phyloP scores from a whole-genome alignment of 345 rosid species.

The Acer campestre region DNA sequence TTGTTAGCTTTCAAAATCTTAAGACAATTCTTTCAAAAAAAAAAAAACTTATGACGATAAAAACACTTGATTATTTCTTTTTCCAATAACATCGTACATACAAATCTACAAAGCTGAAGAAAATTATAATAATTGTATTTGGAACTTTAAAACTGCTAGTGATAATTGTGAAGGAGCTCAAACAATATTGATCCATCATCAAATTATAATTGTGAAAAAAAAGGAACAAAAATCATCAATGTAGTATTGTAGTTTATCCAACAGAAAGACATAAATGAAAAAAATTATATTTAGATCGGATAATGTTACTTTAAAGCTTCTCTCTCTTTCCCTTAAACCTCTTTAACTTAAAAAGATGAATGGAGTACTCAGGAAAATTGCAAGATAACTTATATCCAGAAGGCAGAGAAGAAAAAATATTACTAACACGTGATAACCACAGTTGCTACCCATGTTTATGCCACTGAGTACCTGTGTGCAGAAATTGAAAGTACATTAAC shows the following conservation, averaged over 20 bases:
- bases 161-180: not conserved
- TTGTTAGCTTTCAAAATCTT: not conserved
- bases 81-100: not conserved
- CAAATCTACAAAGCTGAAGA: not conserved
- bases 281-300: not conserved
- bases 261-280: not conserved
- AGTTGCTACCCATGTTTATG: conserved; percentile 91
- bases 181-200: not conserved
- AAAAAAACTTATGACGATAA: not conserved
- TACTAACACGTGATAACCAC: conserved; percentile 84
- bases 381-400: not conserved
- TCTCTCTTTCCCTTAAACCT: not conserved
- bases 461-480: conserved; percentile 83
- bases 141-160: not conserved
- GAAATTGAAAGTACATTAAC: conserved; percentile 22
- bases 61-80: not conserved
- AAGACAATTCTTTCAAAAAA: not conserved
- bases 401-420: conserved; percentile 3
- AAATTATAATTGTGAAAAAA: not conserved
- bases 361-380: conserved; percentile 1
- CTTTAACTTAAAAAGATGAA: not conserved
- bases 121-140: not conserved
- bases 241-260: conserved; percentile 3
- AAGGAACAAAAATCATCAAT: not conserved
- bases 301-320: not conserved